A percentile compares a stretch with the other conserved stretches of the same genome.
These are phyloP conservation scores for Fraxinus albicans DNA, from an alignment of 305 asterid species.

Conservation along the genomic window DNA sequence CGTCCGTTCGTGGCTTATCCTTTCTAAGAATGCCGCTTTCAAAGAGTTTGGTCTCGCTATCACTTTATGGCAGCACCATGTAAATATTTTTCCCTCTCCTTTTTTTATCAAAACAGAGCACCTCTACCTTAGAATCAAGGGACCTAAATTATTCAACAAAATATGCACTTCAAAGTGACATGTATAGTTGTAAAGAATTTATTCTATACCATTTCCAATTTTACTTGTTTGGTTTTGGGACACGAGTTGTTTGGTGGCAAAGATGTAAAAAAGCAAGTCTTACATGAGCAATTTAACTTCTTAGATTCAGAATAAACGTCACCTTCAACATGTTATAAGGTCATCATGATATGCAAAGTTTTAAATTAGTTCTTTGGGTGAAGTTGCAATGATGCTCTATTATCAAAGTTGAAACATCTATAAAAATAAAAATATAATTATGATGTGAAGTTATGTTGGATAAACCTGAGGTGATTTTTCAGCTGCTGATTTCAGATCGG, in stretches of 20 bases:
- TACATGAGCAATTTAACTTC: neutral
- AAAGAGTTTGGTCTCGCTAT: neutral
- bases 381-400: neutral
- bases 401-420: constrained; percentile 1
- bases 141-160: neutral
- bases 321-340: neutral
- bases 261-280: neutral
- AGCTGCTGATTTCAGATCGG: constrained; percentile 79
- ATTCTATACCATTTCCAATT: neutral
- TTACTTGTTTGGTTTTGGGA: neutral
- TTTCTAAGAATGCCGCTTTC: neutral
- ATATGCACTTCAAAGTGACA: neutral
- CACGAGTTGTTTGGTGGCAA: neutral
- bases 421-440: neutral
- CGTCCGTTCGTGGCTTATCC: neutral
- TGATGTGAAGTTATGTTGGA: neutral
- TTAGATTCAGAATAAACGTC: neutral
- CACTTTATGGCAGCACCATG: neutral
- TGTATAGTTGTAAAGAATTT: neutral
- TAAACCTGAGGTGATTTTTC: constrained; percentile 92
- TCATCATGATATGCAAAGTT: neutral
- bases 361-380: neutral
- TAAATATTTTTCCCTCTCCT: neutral
- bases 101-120: neutral
- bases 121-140: neutral